Base-by-base conservation (phyloP, 805 yeast genomes). In the Yarrowia keelungensis region DNA sequence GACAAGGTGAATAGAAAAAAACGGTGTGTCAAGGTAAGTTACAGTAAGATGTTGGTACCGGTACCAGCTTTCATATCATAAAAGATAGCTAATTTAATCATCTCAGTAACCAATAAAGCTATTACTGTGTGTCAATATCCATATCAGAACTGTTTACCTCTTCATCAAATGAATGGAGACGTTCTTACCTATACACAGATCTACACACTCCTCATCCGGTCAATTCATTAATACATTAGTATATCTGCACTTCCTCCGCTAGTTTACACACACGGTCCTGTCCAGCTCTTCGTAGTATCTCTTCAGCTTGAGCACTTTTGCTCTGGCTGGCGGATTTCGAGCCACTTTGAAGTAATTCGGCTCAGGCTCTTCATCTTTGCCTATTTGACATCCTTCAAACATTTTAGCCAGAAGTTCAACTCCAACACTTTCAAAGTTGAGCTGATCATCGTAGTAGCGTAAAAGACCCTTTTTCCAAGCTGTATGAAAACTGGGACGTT, bases 381-480 rank as follows among this genome's bases (percentile, higher is more conserved):
- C 45, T 22, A 62, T 62, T 16, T 62, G 67, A 19, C 67, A 62
- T 1, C 67, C 56, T 12, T 62, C 67, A 22, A 62, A 62, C 67
- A 62, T 62, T 49, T 62, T 62, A 0, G 67, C 67, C 32, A 62
- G 38, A 3, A 62, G 32, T 11, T 62, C 56, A 11, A 62, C 67
- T 19, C 67, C 67, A 2, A 62, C 67, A 5, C 19, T 38, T 14
- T 62, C 56, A 14, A 19, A 47, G 22, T 49, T 49, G 12, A 62
- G 39, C 41, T 62, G 26, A 11, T 62, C 67, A n/a, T 62, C 56
- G 39, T 62, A 62, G 32, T 62, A 62, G 32, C 67, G 38, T 8
- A 62, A 12, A 5, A 62, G 39, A 8, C 67, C 67, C 46, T 26
- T 46, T 15, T 49, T 62, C 54, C 67, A 62, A n/a, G 67, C 67